Percentiles rank a stretch among this genome's conserved stretches.
Conservation (phyloP, 305 asterid species). For the Fraxinus angustifolia region DNA sequence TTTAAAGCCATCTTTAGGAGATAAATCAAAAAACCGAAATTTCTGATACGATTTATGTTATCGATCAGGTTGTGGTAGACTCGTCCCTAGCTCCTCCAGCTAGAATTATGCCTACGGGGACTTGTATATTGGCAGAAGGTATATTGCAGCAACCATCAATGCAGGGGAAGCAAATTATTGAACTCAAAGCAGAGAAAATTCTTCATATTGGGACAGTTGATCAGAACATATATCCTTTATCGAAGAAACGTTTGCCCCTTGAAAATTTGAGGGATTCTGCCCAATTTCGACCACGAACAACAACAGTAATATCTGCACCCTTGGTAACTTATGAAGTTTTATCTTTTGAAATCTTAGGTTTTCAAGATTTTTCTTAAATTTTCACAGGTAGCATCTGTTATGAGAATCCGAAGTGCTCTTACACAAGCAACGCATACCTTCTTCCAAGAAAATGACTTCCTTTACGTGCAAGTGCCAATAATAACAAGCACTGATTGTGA, state of each 20-base stretch:
- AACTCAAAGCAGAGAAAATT: constrained; percentile 61
- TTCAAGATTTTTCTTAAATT: constrained; percentile 8
- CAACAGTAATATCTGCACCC: constrained; percentile 45
- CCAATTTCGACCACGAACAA: constrained; percentile 80
- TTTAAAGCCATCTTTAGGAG: not conserved
- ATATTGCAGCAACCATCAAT: constrained; percentile 53
- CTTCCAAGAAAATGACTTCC: constrained; percentile 60
- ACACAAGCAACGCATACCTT: constrained; percentile 54
- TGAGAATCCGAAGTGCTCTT: constrained; percentile 60
- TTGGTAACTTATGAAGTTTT: not conserved
- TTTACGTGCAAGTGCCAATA: constrained; percentile 72
- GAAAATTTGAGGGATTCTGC: constrained; percentile 58
- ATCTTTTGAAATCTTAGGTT: not conserved
- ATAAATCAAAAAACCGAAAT: not conserved
- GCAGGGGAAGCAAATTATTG: constrained; percentile 54
- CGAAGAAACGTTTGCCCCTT: constrained; percentile 78
- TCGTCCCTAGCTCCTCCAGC: constrained; percentile 60
- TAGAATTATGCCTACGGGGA: constrained; percentile 72
- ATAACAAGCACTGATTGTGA: constrained; percentile 62
- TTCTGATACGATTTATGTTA: not conserved
- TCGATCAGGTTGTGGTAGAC: constrained; percentile 63
- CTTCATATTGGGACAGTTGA: constrained; percentile 69
- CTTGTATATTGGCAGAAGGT: constrained; percentile 69
- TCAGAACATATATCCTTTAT: constrained; percentile 57
- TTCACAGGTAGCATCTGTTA: constrained; percentile 80